Conservation (phyloP, 768 basidiomycete species). For the Xerocomellus intermedius region DNA sequence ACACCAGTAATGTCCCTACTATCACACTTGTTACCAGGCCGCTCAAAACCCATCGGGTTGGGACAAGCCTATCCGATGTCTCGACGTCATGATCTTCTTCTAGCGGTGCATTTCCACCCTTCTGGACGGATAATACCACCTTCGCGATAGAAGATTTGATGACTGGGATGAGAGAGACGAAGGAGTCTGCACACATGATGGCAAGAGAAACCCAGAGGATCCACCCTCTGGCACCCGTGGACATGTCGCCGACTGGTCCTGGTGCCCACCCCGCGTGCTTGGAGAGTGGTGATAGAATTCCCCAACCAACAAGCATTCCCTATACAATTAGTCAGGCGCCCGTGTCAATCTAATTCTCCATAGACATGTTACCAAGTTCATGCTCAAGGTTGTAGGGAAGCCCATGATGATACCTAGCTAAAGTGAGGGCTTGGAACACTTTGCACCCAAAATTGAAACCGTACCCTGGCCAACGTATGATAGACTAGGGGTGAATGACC, state of each 20-base stretch:
- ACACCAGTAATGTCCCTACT: conserved; percentile 76
- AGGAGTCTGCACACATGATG: conserved; percentile 91
- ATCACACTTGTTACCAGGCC: conserved; percentile 64
- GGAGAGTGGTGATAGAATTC: conserved; percentile 83
- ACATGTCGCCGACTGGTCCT: conserved; percentile 85
- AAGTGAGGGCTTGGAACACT: not conserved
- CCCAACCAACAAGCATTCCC: conserved; percentile 99
- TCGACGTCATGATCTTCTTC: conserved; percentile 65
- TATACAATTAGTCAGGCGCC: conserved; percentile 28
- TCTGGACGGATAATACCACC: conserved; percentile 32
- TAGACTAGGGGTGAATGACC: conserved; percentile 90
- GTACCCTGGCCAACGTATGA: conserved; percentile 89
- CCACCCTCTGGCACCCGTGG: conserved; percentile 89
- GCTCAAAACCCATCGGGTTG: conserved; percentile 68
- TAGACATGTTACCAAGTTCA: conserved; percentile 70
- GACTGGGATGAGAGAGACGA: conserved; percentile 83
- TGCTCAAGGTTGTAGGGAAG: conserved; percentile 88
- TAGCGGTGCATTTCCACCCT: conserved; percentile 18
- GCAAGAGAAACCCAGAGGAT: conserved; percentile 96
- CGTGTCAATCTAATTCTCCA: not conserved
- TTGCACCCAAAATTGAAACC: not conserved
- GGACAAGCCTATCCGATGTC: conserved; percentile 77
- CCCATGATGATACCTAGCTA: conserved; percentile 93
- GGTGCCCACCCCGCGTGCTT: conserved; percentile 89
- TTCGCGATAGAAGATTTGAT: conserved; percentile 48